Conservation (phyloP, 1,284 basidiomycete genomes). For the Ustilago esculenta region DNA sequence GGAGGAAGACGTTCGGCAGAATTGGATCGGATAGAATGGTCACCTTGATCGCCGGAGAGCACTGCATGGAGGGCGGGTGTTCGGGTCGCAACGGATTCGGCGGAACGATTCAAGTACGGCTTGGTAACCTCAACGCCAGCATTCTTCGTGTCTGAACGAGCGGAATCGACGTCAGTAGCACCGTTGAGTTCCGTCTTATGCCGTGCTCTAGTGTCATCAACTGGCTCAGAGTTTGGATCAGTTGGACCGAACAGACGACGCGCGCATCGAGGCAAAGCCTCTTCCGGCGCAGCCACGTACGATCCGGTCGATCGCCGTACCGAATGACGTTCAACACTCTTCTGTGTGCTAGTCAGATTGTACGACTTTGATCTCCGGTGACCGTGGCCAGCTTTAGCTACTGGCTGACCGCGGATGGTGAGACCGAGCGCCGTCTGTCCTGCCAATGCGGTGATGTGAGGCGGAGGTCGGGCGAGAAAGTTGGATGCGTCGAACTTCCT, state of each 20-base stretch:
- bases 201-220: neutral
- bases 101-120: neutral
- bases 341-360: slow-evolving; percentile 8
- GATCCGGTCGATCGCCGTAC: slow-evolving; percentile 29
- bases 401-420: slow-evolving; percentile 12
- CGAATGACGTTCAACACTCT: neutral
- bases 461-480: slow-evolving; percentile 37
- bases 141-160: slow-evolving; percentile 29
- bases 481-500: slow-evolving; percentile 35
- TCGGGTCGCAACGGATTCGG: neutral
- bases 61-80: slow-evolving; percentile 12
- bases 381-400: slow-evolving; percentile 11
- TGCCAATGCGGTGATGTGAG: slow-evolving; percentile 16
- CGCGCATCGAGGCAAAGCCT: slow-evolving; percentile 19
- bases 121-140: slow-evolving; percentile 7
- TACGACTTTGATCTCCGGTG: slow-evolving; percentile 43
- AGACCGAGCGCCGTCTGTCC: neutral
- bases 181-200: neutral
- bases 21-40: neutral
- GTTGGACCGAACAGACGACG: slow-evolving; percentile 19
- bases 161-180: slow-evolving; percentile 21
- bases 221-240: neutral
- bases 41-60: slow-evolving; percentile 5
- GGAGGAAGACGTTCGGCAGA: slow-evolving; percentile 1
- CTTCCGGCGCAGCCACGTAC: slow-evolving; percentile 5